Evolutionary conservation across 2,329 filamentous ascomycete species (phyloP), one percentile per base, ranked within the genome.

Genomic region (Claviceps pazoutovae): DNA sequence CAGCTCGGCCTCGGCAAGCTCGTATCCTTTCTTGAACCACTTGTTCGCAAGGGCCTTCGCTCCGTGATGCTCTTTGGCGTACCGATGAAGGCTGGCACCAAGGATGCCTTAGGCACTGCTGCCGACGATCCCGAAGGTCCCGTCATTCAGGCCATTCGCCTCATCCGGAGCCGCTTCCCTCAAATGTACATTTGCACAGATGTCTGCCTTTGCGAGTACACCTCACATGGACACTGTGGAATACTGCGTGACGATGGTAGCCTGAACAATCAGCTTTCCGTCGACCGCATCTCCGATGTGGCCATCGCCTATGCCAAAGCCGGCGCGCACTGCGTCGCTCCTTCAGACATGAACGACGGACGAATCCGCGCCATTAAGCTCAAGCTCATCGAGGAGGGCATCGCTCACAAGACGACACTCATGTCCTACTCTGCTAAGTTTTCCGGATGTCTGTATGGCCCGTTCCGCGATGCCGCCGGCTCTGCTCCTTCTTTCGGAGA

Each of bases 341-440:
- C 93, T 2, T 95, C 88, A 1, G 93, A 98, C 68, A 98, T 98
- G 93, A 98, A 97, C 66, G 93, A 98, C 66, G 93, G 93, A 30
- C 86, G 93, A 57, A 94, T 98, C 62, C 87, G 91, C 53, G 91
- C 90, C 55, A 98, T 98, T 68, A 98, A 98, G 76, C 79, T 96
- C 51, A 97, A 96, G 74, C 75, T 98, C 56, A 97, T 97, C 53
- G 91, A 97, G 68, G 84, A 89, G 53, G 91, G 91, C 51, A 86
- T 97, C 60, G 85, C 90, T 6, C 93, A 98, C 72, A 84, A 85
- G 65, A 85, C 91, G 13, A 79, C 95, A 51, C 77, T 98, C 55
- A 97, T 98, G 93, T 95, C 89, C 4, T 98, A 98, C 70, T 89
- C 89, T 14, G 93, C 93, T 63, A 98, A 98, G 68, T 98, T 98